Evolutionary conservation across 345 rosid genomes (phyloP).

Genomic region (Eucalyptus tenuipes): DNA sequence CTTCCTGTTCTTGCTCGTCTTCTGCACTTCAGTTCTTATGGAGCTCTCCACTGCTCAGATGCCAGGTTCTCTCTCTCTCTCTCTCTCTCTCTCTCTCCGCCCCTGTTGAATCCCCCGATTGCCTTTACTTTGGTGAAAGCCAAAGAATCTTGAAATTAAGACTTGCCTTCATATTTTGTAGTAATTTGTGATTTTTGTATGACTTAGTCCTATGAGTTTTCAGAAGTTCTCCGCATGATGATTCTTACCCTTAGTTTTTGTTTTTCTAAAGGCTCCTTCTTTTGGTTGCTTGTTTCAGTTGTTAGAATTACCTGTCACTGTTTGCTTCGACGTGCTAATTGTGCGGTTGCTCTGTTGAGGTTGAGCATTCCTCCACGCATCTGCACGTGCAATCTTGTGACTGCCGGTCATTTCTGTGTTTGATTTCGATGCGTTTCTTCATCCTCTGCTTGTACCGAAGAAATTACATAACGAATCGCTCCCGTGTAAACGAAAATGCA

Average conservation of each 20-base stretch:
- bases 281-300: neutral
- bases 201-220: neutral
- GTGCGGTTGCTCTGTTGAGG: neutral
- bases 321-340: neutral
- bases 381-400: neutral
- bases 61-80: slow-evolving; percentile 28
- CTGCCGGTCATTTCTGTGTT: neutral
- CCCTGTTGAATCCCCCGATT: neutral
- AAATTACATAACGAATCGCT: neutral
- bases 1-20: slow-evolving; percentile 3
- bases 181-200: neutral
- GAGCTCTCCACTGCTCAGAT: slow-evolving; percentile 41
- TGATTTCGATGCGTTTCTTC: neutral
- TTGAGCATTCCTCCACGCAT: neutral
- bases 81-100: neutral
- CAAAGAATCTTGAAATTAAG: neutral
- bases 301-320: neutral
- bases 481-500: neutral
- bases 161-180: neutral
- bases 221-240: neutral
- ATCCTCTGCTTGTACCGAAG: neutral
- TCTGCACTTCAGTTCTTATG: slow-evolving; percentile 21
- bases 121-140: neutral
- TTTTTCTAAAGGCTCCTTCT: neutral
- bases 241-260: neutral